phyloP scores from a whole-genome alignment of 2,329 filamentous ascomycete species.

The Talaromyces atroroseus region DNA sequence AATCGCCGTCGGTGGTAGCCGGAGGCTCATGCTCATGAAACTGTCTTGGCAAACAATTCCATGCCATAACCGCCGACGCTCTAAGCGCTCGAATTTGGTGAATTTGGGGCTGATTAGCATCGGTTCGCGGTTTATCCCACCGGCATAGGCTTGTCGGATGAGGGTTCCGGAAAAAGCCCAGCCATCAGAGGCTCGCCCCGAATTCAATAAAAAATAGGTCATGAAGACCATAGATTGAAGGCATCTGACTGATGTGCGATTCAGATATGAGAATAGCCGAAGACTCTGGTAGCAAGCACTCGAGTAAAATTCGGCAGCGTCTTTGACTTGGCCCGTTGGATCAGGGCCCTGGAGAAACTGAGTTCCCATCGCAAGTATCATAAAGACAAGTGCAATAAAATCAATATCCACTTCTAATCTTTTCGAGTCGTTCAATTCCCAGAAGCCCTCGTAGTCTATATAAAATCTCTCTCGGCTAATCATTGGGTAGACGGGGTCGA shows the following conservation, averaged over 20 bases:
- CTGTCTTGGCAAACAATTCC: constrained; percentile 14
- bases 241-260: constrained; percentile 11
- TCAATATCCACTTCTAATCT: constrained; percentile 9
- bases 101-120: constrained; percentile 9
- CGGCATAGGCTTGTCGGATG: constrained; percentile 13
- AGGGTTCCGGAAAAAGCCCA: constrained; percentile 14
- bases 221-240: constrained; percentile 14
- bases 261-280: constrained; percentile 13
- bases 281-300: constrained; percentile 14
- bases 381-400: constrained; percentile 14
- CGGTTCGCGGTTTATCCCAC: constrained; percentile 13
- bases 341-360: constrained; percentile 11
- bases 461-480: constrained; percentile 10
- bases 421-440: constrained; percentile 6
- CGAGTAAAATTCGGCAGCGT: constrained; percentile 13
- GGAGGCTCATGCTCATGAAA: constrained; percentile 15
- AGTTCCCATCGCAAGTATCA: constrained; percentile 14
- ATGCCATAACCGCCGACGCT: constrained; percentile 12
- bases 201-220: constrained; percentile 14
- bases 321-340: not conserved
- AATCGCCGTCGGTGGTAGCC: constrained; percentile 9
- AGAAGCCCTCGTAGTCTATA: constrained; percentile 13
- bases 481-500: constrained; percentile 14
- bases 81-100: constrained; percentile 8
- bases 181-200: constrained; percentile 11